Evolutionary conservation across 2,329 filamentous ascomycete species (phyloP), one percentile per base, ranked within the genome.

Genomic region (Cercospora canescens): DNA sequence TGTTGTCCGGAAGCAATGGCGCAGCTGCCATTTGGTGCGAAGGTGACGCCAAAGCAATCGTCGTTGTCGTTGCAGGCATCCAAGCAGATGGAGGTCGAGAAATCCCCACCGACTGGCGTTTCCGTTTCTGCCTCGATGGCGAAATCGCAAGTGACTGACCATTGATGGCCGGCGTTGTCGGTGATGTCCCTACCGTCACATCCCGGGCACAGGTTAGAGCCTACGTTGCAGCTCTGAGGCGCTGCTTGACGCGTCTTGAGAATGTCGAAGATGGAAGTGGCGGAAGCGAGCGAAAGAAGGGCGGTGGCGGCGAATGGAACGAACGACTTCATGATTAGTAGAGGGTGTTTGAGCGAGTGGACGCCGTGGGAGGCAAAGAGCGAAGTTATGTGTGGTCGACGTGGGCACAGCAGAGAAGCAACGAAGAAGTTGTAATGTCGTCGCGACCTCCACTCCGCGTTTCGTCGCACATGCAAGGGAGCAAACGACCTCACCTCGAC

Each of bases 321-420:
- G 56, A 64, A 58, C 18, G 65, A 61, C 61, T 68, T 63, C 61
- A 66, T 66, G 48, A 14, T 66, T n/a, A 28, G 60, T 35, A 28
- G 30, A 50, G 60, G 37, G 54, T 26, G 18, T 26, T 41, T 21
- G 78, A 85, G 1, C 78, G 82, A 34, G 72, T 91, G 66, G 79
- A 75, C 4, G 84, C 91, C 32, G 56, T n/a, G 54, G 37, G 16
- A 34, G 57, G 65, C 61, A 32, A 39, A 41, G 54, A 41, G 54
- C 45, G 63, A 65, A 52, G 32, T n/a, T n/a, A n/a, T n/a, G n/a
- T n/a, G n/a, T n/a, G n/a, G n/a, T n/a, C n/a, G n/a, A n/a, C n/a
- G n/a, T n/a, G n/a, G n/a, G n/a, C n/a, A n/a, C n/a, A n/a, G n/a
- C n/a, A n/a, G n/a, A n/a, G n/a, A n/a, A n/a, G 61, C 41, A 63